Evolutionary conservation across 2,329 filamentous ascomycete species (phyloP), one percentile per base, ranked within the genome.

Genomic region (Intubia oerlemansii): DNA sequence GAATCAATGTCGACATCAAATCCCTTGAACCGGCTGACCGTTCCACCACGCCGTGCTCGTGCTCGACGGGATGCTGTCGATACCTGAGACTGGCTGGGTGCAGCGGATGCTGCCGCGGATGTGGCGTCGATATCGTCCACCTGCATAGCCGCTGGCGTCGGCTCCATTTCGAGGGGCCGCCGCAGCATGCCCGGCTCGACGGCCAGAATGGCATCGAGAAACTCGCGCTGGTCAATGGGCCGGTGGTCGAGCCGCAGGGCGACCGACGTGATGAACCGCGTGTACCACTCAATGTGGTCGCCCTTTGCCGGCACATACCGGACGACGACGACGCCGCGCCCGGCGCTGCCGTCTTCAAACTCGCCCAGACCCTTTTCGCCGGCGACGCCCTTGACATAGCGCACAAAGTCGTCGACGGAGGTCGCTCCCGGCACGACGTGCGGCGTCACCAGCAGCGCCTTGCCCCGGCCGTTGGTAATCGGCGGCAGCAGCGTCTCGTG

Each of bases 141-240:
- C 24, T 20, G 19, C 5, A 16, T 24, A 6, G 10, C 29, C 12
- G 7, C 13, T 11, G 27, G 7, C 14, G 20, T 37, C 7, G 39
- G 49, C 28, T 57, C 57, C 23, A 65, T 51, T 37, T 74, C 60
- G 3, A 90, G 59, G 5, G 71, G 62, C 21, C 70, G 65, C 33
- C 78, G 70, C 13, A 95, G 56, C 24, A 65, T 61, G 34, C 63
- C 67, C 6, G 80, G 67, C 50, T 95, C 74, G 28, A 75, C 76
- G n/a, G 59, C 69, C 17, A 95, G 52, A 25, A 98, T 88, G 2
- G 78, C 78, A 46, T 92, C 81, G 3, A 98, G 59, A 36, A 98
- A 91, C 41, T 93, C 84, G 33, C 76, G 82, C 43, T 93, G 82
- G 39, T 85, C 71, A 30, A 93, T 73, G 3, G 82, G 71, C 4